These are phyloP conservation scores for Willaertia magna DNA, from an alignment of 208 protist genomes.

Conservation along the genomic window DNA sequence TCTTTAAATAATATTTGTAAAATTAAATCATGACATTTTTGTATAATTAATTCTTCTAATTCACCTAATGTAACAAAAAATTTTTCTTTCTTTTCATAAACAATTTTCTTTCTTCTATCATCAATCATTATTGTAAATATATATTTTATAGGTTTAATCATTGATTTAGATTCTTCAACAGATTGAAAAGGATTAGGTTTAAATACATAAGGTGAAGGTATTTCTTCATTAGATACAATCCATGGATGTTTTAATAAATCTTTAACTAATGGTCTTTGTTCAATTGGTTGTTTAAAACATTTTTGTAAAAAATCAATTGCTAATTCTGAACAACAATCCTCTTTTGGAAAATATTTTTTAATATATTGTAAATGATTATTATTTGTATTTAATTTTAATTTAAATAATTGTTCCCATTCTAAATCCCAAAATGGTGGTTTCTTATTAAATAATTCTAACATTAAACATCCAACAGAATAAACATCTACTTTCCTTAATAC, in stretches of 20 bases:
- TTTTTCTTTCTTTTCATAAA: no score
- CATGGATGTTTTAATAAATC: background rate
- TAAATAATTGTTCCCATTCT: background rate
- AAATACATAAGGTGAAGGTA: background rate
- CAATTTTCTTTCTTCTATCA: no score
- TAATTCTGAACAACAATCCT: background rate
- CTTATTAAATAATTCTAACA: conserved; percentile 76
- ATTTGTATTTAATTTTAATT: background rate
- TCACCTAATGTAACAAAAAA: no score
- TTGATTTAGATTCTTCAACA: no score
- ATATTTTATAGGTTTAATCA: no score
- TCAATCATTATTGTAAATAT: no score
- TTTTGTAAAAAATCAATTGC: background rate
- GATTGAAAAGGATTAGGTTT: no score
- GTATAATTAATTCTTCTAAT: no score
- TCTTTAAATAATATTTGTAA: no score
- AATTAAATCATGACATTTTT: no score
- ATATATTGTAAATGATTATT: background rate
- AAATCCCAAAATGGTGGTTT: conserved; percentile 73
- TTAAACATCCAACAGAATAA: conserved; percentile 47
- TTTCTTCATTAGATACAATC: background rate
- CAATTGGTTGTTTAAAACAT: background rate
- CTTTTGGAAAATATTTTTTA: background rate
- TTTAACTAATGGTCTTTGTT: background rate
- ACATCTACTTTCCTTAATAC: no score